These are phyloP conservation scores for Cytospora mali DNA, from an alignment of 2,329 filamentous ascomycete genomes.

Conservation along the genomic window DNA sequence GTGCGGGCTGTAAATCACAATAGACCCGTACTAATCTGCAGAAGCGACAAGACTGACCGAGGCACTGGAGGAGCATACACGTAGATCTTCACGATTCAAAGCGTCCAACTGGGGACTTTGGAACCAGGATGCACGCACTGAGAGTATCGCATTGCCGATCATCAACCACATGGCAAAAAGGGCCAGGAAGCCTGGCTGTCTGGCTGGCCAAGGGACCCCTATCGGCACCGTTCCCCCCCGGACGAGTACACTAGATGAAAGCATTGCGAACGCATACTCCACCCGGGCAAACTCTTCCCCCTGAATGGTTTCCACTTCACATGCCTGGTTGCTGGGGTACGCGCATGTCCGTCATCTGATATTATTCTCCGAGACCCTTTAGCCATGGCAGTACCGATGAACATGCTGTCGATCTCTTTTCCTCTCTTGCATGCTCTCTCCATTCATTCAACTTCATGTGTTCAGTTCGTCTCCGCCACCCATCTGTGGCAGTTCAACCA, in stretches of 20 bases:
- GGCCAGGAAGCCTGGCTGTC: neutral
- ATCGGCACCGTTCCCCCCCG: neutral
- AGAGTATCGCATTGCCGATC: neutral
- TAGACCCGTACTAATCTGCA: slow-evolving; percentile 1
- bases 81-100: neutral
- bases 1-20: slow-evolving; percentile 17
- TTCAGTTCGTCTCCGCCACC: neutral
- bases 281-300: neutral
- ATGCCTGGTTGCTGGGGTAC: neutral
- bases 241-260: neutral
- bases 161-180: neutral
- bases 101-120: neutral
- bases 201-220: neutral
- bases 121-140: neutral
- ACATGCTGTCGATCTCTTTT: neutral
- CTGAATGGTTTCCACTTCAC: neutral
- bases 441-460: slow-evolving; percentile 1
- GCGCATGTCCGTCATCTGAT: slow-evolving; percentile 13
- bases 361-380: slow-evolving; percentile 20
- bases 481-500: slow-evolving; percentile 4
- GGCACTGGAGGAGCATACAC: neutral
- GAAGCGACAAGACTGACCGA: neutral
- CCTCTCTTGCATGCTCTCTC: neutral
- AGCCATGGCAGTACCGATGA: slow-evolving; percentile 2
- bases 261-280: neutral